phyloP scores from a whole-genome alignment of 768 basidiomycete species.

The Harrya chromipes region DNA sequence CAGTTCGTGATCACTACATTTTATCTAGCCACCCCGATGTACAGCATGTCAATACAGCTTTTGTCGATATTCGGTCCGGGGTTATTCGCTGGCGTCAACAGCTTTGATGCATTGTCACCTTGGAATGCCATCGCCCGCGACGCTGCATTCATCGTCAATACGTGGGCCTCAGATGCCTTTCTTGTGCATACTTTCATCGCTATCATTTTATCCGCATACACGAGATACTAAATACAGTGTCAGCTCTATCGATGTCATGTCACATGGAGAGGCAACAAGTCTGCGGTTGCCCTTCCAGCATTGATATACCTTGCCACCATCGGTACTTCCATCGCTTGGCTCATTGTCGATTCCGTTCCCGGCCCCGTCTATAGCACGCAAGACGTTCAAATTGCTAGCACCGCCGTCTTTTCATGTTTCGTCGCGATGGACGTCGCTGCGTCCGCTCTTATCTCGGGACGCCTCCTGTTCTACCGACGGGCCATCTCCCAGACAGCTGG shows the following conservation, averaged over 20 bases:
- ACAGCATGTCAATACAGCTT: too few species aligned
- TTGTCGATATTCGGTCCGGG: too few species aligned
- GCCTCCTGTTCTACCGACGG: conserved; percentile 19
- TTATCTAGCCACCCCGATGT: too few species aligned
- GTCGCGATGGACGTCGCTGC: conserved; percentile 13
- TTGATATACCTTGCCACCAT: conserved; percentile 17
- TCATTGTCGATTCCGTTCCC: conserved; percentile 10
- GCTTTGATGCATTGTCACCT: conserved; percentile 10
- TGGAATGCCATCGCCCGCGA: conserved; percentile 15
- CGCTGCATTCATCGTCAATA: conserved; percentile 16
- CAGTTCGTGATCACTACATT: too few species aligned
- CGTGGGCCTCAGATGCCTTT: conserved; percentile 20
- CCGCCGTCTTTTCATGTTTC: conserved; percentile 14
- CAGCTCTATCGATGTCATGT: conserved; percentile 24
- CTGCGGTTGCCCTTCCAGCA: background rate
- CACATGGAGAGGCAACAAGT: conserved; percentile 12
- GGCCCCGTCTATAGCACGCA: conserved; percentile 15
- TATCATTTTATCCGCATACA: too few species aligned
- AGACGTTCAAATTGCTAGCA: conserved; percentile 14
- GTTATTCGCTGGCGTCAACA: conserved; percentile 5
- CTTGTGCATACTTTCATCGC: conserved; percentile 11
- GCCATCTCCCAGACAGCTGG: conserved; percentile 9
- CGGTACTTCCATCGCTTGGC: conserved; percentile 14
- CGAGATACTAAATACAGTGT: background rate
- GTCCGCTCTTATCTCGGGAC: conserved; percentile 14